Base-by-base conservation (phyloP, 2,329 filamentous ascomycete species). In the Calonectria montana region DNA sequence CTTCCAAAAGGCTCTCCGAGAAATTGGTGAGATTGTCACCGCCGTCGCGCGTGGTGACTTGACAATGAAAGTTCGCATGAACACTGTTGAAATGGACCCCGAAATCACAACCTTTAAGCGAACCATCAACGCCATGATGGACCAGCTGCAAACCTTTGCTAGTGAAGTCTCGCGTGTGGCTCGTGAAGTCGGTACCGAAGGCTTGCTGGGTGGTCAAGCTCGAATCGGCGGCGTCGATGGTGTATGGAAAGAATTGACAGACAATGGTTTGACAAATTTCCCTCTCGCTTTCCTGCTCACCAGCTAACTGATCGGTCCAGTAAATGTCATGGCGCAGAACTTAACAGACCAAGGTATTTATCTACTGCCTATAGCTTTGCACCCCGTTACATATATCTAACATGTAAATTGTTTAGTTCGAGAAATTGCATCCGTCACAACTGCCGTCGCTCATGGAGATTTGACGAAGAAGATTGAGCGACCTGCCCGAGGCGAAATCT, bases 111-210 rank as follows among this genome's bases (percentile, higher is more conserved):
- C 95, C 12, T 98, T 98, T 88, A 98, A 98, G 86, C 93, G 95
- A 79, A 98, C 96, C 73, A 98, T 98, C 86, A 98, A 98, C 83
- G 97, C 94, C 77, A 98, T 98, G 96, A 97, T 98, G 91, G 96
- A 98, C 82, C 96, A 98, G 84, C 89, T 98, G 71, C 96, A 98
- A 82, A 94, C 97, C 72, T 98, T 98, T 84, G 96, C 96, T 75
- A 97, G 94, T 83, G 96, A 98, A 86, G 96, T 98, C 80, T 98
- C 96, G 39, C 93, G 95, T 77, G 92, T 98, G 77, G 96, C 96
- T 65, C 94, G 95, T 83, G 96, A 98, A 84, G 96, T 98, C 87
- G 96, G 96, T 78, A 98, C 96, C 15, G 96, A 98, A 83, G 96
- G 96, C 81, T 93, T 97, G 74, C 91, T 98, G 48, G 96, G 96